Evolutionary conservation across 1,284 basidiomycete species (phyloP).

Genomic region (Cutaneotrichosporon cutaneum): DNA sequence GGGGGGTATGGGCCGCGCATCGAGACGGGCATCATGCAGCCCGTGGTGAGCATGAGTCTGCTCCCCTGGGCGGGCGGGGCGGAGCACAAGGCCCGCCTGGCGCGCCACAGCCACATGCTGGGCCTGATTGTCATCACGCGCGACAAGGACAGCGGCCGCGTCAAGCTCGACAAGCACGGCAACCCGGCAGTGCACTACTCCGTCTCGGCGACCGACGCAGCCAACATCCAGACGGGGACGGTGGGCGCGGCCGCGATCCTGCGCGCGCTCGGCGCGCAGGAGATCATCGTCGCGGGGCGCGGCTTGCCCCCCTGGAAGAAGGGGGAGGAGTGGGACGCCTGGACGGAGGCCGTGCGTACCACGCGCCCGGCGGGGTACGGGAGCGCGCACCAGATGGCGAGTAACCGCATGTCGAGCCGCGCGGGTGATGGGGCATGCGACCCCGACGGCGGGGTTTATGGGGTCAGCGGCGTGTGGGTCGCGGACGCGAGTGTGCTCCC

Average conservation of each 20-base stretch:
- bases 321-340: slow-evolving; percentile 31
- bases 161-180: slow-evolving; percentile 50
- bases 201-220: slow-evolving; percentile 48
- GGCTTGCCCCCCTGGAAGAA: slow-evolving; percentile 33
- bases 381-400: slow-evolving; percentile 54
- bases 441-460: slow-evolving; percentile 53
- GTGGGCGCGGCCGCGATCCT: slow-evolving; percentile 51
- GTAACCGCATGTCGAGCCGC: slow-evolving; percentile 50
- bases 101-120: slow-evolving; percentile 31
- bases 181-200: slow-evolving; percentile 51
- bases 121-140: slow-evolving; percentile 35
- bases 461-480: slow-evolving; percentile 53
- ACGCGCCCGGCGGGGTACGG: slow-evolving; percentile 26
- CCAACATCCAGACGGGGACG: slow-evolving; percentile 48
- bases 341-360: slow-evolving; percentile 37
- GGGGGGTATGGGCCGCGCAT: slow-evolving; percentile 54
- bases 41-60: slow-evolving; percentile 47
- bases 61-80: slow-evolving; percentile 43
- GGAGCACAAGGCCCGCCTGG: slow-evolving; percentile 50
- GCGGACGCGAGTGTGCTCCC: slow-evolving; percentile 55
- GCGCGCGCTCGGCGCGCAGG: slow-evolving; percentile 51
- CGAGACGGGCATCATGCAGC: slow-evolving; percentile 54
- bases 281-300: slow-evolving; percentile 49
- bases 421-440: slow-evolving; percentile 49
- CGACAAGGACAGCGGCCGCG: slow-evolving; percentile 39